Evolutionary conservation across 2,329 filamentous ascomycete species (phyloP), one percentile per base, ranked within the genome.

Genomic region (Colletotrichum lupini): DNA sequence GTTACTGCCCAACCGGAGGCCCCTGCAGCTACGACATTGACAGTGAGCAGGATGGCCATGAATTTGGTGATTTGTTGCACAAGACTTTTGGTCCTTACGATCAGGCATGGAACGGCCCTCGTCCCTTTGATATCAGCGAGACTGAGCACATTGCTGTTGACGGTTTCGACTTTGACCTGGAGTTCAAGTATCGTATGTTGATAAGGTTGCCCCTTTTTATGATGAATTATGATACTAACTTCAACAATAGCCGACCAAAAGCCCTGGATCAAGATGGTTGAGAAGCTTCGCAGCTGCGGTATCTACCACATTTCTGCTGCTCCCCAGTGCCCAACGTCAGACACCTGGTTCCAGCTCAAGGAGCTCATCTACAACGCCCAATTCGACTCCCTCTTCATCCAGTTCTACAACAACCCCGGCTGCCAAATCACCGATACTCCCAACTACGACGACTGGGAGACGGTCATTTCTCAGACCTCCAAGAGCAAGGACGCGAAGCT

Each of bases 341-440:
- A 75, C 5, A 9, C 58, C 1, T 80, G 75, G 59, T 81, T 81
- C 64, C 76, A 80, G 66, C 80, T 85, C 78, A 78, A 80, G 66
- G 78, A 80, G 6, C 77, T 86, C 74, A 83, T 87, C 52, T 79
- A 82, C 12, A 77, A 82, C 66, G 80, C 82, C 55, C 77, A 82
- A 57, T 84, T 88, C 74, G 83, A 85, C 30, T 80, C 82, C 16
- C 78, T 85, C 53, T 87, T 85, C 77, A 78, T 88, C 63, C 86
- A 87, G 79, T 88, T 87, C 78, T 87, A 86, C 80, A 87, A 87
- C 81, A 87, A 87, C 77, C 76, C 76, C 0, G 75, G 61, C 24
- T 87, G 85, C 76, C 81, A 81, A 73, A 70, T 74, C 14, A 66
- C 79, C 9, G 80, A 79, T 11, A 77, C 80, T 12, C 75, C 76